These are phyloP conservation scores for Fusarium armeniacum DNA, from an alignment of 2,329 filamentous ascomycete genomes.

Conservation along the genomic window DNA sequence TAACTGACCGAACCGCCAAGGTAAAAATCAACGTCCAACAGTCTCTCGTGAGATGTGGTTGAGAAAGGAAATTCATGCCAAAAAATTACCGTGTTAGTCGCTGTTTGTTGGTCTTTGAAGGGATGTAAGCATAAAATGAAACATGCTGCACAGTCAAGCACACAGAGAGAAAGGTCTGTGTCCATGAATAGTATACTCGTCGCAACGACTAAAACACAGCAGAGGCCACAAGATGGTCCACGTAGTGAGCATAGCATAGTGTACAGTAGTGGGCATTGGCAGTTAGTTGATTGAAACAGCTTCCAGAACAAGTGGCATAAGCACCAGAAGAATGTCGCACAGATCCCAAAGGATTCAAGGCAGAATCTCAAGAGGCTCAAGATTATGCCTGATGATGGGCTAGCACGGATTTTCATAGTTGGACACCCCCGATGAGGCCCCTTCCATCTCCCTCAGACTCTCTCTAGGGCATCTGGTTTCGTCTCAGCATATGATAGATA, in stretches of 20 bases:
- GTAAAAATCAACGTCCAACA: neutral
- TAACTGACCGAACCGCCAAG: slow-evolving; percentile 9
- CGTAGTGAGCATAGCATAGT: slow-evolving; percentile 28
- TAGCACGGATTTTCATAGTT: slow-evolving; percentile 10
- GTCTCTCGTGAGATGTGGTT: slow-evolving; percentile 10
- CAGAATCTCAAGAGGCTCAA: slow-evolving; percentile 17
- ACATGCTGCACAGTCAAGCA: slow-evolving; percentile 22
- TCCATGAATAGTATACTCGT: slow-evolving; percentile 32
- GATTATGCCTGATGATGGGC: slow-evolving; percentile 5
- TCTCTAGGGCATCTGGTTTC: slow-evolving; percentile 11
- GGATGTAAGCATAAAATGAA: slow-evolving; percentile 31
- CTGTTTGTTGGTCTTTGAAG: slow-evolving; percentile 2
- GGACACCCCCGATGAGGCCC: slow-evolving; percentile 29
- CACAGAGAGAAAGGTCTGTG: neutral
- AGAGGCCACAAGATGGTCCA: slow-evolving; percentile 31
- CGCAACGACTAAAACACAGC: slow-evolving; percentile 13
- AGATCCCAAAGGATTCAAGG: slow-evolving; percentile 37
- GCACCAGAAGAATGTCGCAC: slow-evolving; percentile 25
- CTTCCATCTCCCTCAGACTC: slow-evolving; percentile 49
- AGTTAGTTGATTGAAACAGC: slow-evolving; percentile 10
- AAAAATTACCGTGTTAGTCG: slow-evolving; percentile 1
- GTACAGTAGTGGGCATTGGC: neutral
- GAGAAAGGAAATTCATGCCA: slow-evolving; percentile 29
- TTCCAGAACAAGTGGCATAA: slow-evolving; percentile 16
- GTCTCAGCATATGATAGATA: slow-evolving; percentile 40